Percentiles rank a stretch among this genome's conserved stretches.
These are phyloP conservation scores for Phragmites australis DNA, from an alignment of 176 grass and related monocot species.

Conservation along the genomic window DNA sequence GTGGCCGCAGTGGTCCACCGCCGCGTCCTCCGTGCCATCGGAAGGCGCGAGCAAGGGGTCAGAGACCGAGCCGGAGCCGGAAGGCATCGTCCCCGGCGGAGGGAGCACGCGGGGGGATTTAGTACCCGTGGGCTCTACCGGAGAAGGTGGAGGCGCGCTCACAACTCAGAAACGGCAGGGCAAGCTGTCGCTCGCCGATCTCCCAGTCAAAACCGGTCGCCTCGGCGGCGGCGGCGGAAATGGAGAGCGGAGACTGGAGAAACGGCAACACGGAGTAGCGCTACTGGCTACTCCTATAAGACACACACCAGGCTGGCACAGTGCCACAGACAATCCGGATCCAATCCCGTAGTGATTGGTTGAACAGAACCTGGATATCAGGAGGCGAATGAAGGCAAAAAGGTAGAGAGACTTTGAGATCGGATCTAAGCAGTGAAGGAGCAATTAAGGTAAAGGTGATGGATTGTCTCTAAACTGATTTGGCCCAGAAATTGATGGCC, in stretches of 20 bases:
- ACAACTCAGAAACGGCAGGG: background rate
- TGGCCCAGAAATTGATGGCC: too few relatives aligned
- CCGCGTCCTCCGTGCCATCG: slow-evolving; percentile 7
- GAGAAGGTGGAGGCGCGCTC: background rate
- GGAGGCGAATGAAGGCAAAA: too few relatives aligned
- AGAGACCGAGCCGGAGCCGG: background rate
- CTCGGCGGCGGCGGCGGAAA: slow-evolving; percentile 25
- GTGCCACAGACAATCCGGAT: background rate
- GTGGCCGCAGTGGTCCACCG: slow-evolving; percentile 55
- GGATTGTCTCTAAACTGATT: too few relatives aligned
- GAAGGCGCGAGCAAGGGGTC: slow-evolving; percentile 37
- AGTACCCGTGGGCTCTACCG: background rate
- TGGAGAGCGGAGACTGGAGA: background rate
- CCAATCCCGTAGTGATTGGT: too few relatives aligned
- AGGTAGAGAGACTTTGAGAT: too few relatives aligned
- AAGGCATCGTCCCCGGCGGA: slow-evolving; percentile 29
- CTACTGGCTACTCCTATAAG: too few relatives aligned
- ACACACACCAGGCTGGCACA: too few relatives aligned
- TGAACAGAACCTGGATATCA: too few relatives aligned
- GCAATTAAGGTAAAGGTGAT: too few relatives aligned
- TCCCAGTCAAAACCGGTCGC: background rate
- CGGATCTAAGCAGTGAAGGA: too few relatives aligned
- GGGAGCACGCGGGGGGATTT: too few relatives aligned
- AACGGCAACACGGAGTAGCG: too few relatives aligned
- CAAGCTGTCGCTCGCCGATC: background rate